Percentiles rank a stretch among this genome's conserved stretches.
phyloP scores from a whole-genome alignment of 495 filamentous ascomycete genomes.

The Lasiosphaeria hispida region DNA sequence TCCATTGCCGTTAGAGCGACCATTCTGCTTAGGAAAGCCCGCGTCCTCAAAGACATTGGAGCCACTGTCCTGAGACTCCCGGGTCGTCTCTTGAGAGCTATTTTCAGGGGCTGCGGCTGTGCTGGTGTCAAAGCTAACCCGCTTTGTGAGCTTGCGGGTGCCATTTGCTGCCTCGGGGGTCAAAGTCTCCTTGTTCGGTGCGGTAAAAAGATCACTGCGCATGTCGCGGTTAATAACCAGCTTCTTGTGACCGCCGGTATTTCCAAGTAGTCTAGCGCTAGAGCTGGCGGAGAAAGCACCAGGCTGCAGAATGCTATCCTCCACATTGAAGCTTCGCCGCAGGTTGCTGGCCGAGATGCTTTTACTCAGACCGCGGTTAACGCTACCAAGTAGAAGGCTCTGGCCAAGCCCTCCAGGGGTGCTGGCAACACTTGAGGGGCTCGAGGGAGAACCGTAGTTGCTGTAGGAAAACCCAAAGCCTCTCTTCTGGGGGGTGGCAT shows the following conservation, averaged over 20 bases:
- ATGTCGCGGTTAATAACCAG: constrained; percentile 86
- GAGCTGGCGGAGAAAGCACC: constrained; percentile 77
- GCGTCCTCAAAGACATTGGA: constrained; percentile 62
- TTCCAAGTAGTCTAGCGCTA: constrained; percentile 55
- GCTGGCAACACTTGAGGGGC: constrained; percentile 61
- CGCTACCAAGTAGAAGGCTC: constrained; percentile 64
- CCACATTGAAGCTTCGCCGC: constrained; percentile 54
- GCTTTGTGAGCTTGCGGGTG: constrained; percentile 69
- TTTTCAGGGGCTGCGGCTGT: constrained; percentile 42
- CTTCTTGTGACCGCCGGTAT: constrained; percentile 72
- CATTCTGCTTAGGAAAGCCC: constrained; percentile 61
- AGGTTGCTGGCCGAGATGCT: constrained; percentile 63
- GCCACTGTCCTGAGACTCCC: constrained; percentile 13
- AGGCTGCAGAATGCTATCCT: constrained; percentile 81
- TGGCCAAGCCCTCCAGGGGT: constrained; percentile 65
- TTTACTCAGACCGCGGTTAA: constrained; percentile 55
- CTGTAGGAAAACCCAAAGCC: constrained; percentile 90
- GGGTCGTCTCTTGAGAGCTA: neutral
- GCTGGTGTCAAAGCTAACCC: constrained; percentile 82
- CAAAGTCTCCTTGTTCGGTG: constrained; percentile 47
- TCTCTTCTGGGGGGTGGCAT: constrained; percentile 76
- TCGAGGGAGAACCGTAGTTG: constrained; percentile 78
- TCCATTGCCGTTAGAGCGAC: constrained; percentile 41
- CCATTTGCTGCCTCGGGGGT: constrained; percentile 41
- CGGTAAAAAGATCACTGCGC: constrained; percentile 71